Conservation (phyloP, 352 stramenopile species). For the Phytopythium chamaehyphon region DNA sequence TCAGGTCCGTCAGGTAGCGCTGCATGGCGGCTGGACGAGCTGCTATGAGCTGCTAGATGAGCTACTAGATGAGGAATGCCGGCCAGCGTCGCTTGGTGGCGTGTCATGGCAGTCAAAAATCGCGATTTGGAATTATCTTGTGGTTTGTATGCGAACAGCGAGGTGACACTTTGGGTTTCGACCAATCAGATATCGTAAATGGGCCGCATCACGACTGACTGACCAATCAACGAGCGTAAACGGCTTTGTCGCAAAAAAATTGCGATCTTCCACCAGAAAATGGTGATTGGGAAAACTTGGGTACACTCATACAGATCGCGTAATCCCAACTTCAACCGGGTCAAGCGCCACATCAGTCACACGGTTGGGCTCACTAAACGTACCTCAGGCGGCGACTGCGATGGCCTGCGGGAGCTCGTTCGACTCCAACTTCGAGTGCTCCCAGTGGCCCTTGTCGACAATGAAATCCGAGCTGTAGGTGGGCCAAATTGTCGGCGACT, state of each 20-base stretch:
- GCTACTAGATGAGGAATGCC: too few relatives aligned
- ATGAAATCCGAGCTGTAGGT: background rate
- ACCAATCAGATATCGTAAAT: background rate
- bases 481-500: background rate
- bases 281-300: background rate
- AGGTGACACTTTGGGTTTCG: background rate
- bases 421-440: too few relatives aligned
- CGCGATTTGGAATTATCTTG: too few relatives aligned
- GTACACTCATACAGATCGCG: background rate
- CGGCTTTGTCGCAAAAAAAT: background rate
- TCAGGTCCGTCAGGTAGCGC: constrained; percentile 16
- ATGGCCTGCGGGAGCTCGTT: background rate
- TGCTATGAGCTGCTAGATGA: background rate
- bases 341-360: background rate
- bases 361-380: background rate
- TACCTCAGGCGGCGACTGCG: background rate
- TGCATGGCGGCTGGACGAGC: constrained; percentile 7
- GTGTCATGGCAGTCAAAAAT: too few relatives aligned
- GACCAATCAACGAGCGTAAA: background rate
- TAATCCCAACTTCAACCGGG: background rate
- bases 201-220: background rate
- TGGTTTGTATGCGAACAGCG: too few relatives aligned
- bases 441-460: background rate
- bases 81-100: too few relatives aligned
- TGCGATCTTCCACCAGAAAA: background rate